A percentile compares a stretch with the other conserved stretches of the same genome.
These are phyloP conservation scores for Fusarium circinatum DNA, from an alignment of 2,329 filamentous ascomycete species.

Conservation along the genomic window DNA sequence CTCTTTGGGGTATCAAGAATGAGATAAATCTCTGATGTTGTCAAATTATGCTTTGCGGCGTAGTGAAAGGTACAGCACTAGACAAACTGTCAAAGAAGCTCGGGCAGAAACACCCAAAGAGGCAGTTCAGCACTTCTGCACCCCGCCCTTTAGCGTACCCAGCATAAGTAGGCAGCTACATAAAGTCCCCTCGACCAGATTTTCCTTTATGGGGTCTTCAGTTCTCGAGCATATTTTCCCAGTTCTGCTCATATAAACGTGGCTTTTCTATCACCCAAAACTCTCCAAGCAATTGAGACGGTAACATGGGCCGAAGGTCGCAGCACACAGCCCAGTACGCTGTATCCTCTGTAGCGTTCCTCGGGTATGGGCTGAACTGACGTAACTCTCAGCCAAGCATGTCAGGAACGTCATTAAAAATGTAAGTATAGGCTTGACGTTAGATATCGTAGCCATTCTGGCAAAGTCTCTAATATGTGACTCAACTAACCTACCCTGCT, in stretches of 20 bases:
- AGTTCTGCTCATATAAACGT: background rate
- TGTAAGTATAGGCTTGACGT: background rate
- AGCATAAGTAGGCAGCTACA: background rate
- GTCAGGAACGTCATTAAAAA: background rate
- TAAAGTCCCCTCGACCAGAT: background rate
- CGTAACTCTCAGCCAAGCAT: background rate
- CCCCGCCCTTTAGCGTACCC: background rate
- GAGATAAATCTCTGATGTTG: background rate
- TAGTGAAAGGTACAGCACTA: background rate
- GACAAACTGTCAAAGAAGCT: background rate
- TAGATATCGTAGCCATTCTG: background rate
- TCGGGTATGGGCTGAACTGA: background rate
- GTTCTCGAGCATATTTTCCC: background rate
- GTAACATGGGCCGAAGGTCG: background rate
- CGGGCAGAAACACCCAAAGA: background rate
- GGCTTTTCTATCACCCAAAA: fast-evolving
- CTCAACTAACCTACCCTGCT: background rate
- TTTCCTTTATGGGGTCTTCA: background rate
- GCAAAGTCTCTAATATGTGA: background rate
- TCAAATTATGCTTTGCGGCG: background rate
- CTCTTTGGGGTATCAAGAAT: background rate
- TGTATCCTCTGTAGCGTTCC: background rate
- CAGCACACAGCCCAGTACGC: background rate
- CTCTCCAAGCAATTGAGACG: fast-evolving
- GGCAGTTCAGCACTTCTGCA: background rate